Evolutionary conservation across 352 stramenopile species (phyloP).

Genomic region (Pythium phragmitis): DNA sequence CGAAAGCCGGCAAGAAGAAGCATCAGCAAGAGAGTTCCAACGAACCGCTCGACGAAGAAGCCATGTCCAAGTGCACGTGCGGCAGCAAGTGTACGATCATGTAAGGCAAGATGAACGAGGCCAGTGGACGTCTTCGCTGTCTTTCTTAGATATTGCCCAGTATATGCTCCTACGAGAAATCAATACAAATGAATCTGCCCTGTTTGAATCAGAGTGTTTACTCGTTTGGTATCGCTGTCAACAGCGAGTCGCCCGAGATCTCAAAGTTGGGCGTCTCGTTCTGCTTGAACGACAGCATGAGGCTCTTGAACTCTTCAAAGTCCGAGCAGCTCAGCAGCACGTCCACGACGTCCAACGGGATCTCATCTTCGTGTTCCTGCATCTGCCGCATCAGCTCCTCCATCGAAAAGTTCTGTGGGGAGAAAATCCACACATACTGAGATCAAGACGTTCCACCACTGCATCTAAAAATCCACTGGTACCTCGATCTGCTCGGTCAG

Average conservation of each 20-base stretch:
- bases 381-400: conserved; percentile 77
- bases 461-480: background rate
- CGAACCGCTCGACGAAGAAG: conserved; percentile 53
- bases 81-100: conserved; percentile 61
- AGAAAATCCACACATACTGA: background rate
- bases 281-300: conserved; percentile 87
- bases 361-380: conserved; percentile 85
- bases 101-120: conserved; percentile 28
- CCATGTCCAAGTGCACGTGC: conserved; percentile 69
- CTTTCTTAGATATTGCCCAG: background rate
- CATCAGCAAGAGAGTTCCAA: conserved; percentile 23
- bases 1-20: conserved; percentile 21
- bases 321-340: conserved; percentile 78
- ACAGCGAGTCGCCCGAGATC: conserved; percentile 65
- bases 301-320: conserved; percentile 87
- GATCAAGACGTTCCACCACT: background rate
- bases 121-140: too few species aligned
- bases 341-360: conserved; percentile 76
- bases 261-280: conserved; percentile 79
- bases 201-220: background rate
- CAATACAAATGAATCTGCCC: background rate
- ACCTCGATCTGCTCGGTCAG: conserved; percentile 69
- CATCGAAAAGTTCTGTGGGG: conserved; percentile 75
- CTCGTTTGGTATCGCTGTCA: conserved; percentile 27
- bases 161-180: conserved; percentile 2